A percentile compares a stretch with the other conserved stretches of the same genome.
Evolutionary conservation across 1,139 yeast genomes (phyloP).

Genomic region (Yamadazyma atmosphaerica): DNA sequence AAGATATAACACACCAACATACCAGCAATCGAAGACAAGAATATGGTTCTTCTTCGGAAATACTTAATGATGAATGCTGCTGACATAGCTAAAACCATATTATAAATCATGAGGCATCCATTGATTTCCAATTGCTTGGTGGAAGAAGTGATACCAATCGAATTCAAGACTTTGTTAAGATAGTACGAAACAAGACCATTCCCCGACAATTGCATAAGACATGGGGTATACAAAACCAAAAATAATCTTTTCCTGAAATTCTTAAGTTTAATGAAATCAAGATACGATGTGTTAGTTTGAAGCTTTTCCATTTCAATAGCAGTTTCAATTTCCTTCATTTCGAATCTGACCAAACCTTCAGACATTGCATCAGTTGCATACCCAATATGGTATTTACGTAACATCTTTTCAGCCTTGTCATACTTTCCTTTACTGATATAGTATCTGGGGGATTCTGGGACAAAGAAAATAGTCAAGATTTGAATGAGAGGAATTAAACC

Average conservation of each 20-base stretch:
- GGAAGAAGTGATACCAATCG: constrained; percentile 49
- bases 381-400: constrained; percentile 33
- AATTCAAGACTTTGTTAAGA: constrained; percentile 45
- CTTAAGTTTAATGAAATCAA: constrained; percentile 53
- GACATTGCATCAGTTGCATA: constrained; percentile 28
- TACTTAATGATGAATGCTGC: constrained; percentile 30
- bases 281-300: constrained; percentile 47
- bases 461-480: constrained; percentile 23
- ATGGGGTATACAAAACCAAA: constrained; percentile 31
- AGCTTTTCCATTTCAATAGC: constrained; percentile 4
- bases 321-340: constrained; percentile 19
- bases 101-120: constrained; percentile 45
- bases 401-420: constrained; percentile 29
- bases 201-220: constrained; percentile 51
- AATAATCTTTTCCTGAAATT: constrained; percentile 48
- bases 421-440: constrained; percentile 34
- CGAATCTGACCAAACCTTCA: constrained; percentile 16
- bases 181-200: constrained; percentile 55
- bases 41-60: constrained; percentile 47
- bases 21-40: constrained; percentile 32
- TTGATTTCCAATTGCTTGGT: constrained; percentile 48
- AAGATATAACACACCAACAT: constrained; percentile 41
- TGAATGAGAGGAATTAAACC: constrained; percentile 25
- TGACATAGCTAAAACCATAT: constrained; percentile 33
- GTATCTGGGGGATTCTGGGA: constrained; percentile 65